A percentile compares a stretch with the other conserved stretches of the same genome.
These are phyloP conservation scores for Lodderomyces oxycetoniae DNA, from an alignment of 1,139 yeast species.

Conservation along the genomic window DNA sequence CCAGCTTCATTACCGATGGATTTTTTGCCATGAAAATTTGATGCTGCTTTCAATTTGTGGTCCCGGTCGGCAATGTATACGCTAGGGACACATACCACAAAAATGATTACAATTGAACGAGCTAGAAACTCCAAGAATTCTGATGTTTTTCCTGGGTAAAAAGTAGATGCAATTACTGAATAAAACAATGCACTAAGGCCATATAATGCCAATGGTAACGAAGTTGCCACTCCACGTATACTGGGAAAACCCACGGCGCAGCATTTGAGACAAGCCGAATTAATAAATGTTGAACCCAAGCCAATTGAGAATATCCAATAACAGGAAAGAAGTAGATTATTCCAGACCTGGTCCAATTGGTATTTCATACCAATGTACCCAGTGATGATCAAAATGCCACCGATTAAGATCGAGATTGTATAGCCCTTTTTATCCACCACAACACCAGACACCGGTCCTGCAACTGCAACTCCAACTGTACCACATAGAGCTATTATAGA, in stretches of 20 bases:
- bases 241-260: slow-evolving; percentile 55
- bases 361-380: slow-evolving; percentile 47
- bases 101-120: slow-evolving; percentile 35
- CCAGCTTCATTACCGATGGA: background rate
- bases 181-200: slow-evolving; percentile 58
- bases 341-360: slow-evolving; percentile 35
- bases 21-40: slow-evolving; percentile 3
- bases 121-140: slow-evolving; percentile 46
- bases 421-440: slow-evolving; percentile 56
- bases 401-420: slow-evolving; percentile 38
- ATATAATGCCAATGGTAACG: slow-evolving; percentile 54
- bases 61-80: slow-evolving; percentile 42
- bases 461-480: slow-evolving; percentile 52
- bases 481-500: slow-evolving; percentile 57
- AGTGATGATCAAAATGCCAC: slow-evolving; percentile 37
- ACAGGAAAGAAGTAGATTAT: slow-evolving; percentile 33
- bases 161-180: slow-evolving; percentile 43
- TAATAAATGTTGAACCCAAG: slow-evolving; percentile 51
- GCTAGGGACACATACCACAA: slow-evolving; percentile 43
- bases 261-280: slow-evolving; percentile 51
- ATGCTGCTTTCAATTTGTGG: slow-evolving; percentile 17
- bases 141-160: slow-evolving; percentile 50
- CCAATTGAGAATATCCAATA: slow-evolving; percentile 43
- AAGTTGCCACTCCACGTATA: slow-evolving; percentile 55
- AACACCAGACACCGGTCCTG: slow-evolving; percentile 56